Evolutionary conservation across 1,139 yeast species (phyloP), one percentile per base, ranked within the genome.

Genomic region (Yamadazyma songkhlaensis): DNA sequence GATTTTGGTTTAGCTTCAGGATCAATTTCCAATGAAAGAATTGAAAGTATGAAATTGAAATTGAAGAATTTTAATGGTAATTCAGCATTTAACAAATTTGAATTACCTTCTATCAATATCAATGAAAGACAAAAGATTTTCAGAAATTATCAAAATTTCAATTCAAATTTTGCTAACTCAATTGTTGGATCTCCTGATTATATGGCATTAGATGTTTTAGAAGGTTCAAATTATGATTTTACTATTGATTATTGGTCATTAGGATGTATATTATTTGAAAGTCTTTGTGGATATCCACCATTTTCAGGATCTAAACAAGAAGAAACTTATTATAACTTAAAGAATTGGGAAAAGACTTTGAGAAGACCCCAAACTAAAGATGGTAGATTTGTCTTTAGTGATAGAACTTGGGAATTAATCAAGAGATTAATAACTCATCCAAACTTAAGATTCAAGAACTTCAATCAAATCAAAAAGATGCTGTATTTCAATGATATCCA

Each of bases 1-100:
- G 99, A 94, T 63, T 94, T 94, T 60, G 99, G 99, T 6, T 72
- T 94, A 41, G 97, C 98, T 10, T 94, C 97, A 2, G 99, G 99
- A 29, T 82, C 95, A 23, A 94, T 94, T 39, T 88, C 96, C 22
- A 85, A 81, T 50, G 96, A 89, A 51, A 76, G 97, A 53, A 90
- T 94, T 45, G 97, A 92, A 59, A 84, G 94, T 53, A 87, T 94
- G 96, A 78, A 88, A 52, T 63, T 87, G 39, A 82, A 88, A 57
- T 75, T 92, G 46, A 90, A 86, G 45, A 84, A 81, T 49, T 94
- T 89, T 36, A 83, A 83, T 46, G 84, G 83, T 49, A 26, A 22
- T 10, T 36, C 38, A 3, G 32, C 26, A 17, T 47, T 51, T 35
- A 44, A 40, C 15, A 38, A 39, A 22, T 74, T 82, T 44, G 79